Evolutionary conservation across 208 protist species (phyloP).

Genomic region (Lotmaria passim): DNA sequence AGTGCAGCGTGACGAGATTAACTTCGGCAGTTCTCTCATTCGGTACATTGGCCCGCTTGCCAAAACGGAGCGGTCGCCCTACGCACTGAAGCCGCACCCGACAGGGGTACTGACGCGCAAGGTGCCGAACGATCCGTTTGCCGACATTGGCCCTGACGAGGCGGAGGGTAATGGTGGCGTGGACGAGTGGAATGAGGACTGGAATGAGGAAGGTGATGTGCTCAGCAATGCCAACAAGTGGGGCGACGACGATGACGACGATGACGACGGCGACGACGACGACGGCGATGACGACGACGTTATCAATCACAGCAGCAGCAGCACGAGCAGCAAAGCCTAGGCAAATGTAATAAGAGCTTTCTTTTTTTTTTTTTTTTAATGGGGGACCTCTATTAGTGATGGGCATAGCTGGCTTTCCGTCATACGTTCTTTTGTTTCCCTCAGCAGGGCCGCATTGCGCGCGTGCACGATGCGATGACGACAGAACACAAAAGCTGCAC

Average conservation of each 20-base stretch:
- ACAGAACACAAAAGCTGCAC: too few relatives aligned
- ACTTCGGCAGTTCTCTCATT: slow-evolving; percentile 58
- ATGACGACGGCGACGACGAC: too few relatives aligned
- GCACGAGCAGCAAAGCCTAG: too few relatives aligned
- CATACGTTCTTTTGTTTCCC: too few relatives aligned
- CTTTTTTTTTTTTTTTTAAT: too few relatives aligned
- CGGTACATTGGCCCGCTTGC: slow-evolving; percentile 71
- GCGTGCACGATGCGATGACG: too few relatives aligned
- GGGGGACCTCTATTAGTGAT: too few relatives aligned
- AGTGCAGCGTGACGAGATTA: slow-evolving; percentile 49
- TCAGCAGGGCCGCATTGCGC: too few relatives aligned
- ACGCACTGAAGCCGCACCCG: slow-evolving; percentile 18
- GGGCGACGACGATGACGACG: background rate
- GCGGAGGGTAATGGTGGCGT: background rate
- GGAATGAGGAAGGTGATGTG: slow-evolving; percentile 32
- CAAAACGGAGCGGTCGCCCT: slow-evolving; percentile 8
- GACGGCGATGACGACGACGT: too few relatives aligned
- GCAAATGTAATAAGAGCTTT: too few relatives aligned
- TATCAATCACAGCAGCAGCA: too few relatives aligned
- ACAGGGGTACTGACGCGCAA: slow-evolving; percentile 29
- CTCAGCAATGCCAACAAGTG: background rate
- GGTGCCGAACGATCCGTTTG: slow-evolving; percentile 35
- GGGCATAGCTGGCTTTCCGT: too few relatives aligned
- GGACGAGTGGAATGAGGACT: slow-evolving; percentile 37
- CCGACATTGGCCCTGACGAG: slow-evolving; percentile 12